These are phyloP conservation scores for Hypomyces rosellus DNA, from an alignment of 2,329 filamentous ascomycete genomes.

Conservation along the genomic window DNA sequence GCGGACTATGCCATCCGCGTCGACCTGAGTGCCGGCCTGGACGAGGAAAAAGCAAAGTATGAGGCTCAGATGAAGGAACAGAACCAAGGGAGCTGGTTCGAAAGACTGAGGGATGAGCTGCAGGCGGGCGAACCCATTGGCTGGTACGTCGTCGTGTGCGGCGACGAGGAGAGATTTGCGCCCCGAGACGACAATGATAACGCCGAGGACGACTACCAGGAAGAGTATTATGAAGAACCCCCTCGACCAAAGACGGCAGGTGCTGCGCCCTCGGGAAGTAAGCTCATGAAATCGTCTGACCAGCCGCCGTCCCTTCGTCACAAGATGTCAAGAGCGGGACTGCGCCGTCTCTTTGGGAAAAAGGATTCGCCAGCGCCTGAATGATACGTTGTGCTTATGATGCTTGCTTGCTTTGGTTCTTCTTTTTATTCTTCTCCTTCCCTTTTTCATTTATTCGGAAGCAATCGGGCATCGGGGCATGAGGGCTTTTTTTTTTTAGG, in stretches of 20 bases:
- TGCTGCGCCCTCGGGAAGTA: neutral
- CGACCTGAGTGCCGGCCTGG: constrained; percentile 45
- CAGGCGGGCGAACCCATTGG: constrained; percentile 50
- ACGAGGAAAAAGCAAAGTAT: constrained; percentile 51
- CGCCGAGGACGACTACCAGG: constrained; percentile 1
- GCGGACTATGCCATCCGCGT: constrained; percentile 68
- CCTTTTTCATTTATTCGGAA: too few relatives aligned
- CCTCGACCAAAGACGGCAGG: neutral
- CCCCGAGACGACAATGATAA: constrained; percentile 28
- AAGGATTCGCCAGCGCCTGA: neutral
- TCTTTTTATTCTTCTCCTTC: too few relatives aligned
- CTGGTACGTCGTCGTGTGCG: constrained; percentile 60
- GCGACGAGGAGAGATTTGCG: constrained; percentile 51
- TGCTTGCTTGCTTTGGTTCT: too few relatives aligned
- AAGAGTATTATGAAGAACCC: neutral
- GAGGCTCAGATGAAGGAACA: constrained; percentile 32
- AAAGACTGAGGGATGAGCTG: constrained; percentile 49
- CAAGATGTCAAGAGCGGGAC: constrained; percentile 15
- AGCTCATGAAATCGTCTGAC: constrained; percentile 3
- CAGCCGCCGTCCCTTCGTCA: constrained; percentile 12
- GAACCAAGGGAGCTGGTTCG: constrained; percentile 44
- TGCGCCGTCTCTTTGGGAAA: constrained; percentile 14
- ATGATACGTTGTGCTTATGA: neutral
- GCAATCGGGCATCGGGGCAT: too few relatives aligned
- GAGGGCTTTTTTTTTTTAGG: too few relatives aligned